Evolutionary conservation across 768 basidiomycete species (phyloP).

Genomic region (Mycena alexandri): DNA sequence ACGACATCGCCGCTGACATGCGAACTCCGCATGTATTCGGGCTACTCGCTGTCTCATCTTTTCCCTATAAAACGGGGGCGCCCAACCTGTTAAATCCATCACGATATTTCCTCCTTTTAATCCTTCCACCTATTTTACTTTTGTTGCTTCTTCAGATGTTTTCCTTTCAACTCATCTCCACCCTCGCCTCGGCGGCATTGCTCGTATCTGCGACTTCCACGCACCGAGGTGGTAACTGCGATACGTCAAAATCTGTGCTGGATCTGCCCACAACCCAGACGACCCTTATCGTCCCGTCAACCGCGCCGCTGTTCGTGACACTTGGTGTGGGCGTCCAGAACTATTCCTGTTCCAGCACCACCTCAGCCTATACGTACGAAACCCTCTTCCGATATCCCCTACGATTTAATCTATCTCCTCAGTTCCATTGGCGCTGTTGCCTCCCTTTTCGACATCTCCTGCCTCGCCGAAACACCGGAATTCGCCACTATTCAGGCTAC

Average conservation of each 20-base stretch:
- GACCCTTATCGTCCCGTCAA: constrained; percentile 50
- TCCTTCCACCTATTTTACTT: not conserved
- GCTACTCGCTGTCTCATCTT: too few relatives aligned
- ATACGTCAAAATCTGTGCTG: not conserved
- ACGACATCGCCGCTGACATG: too few relatives aligned
- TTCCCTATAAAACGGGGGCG: not conserved
- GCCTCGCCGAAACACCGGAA: constrained; percentile 48
- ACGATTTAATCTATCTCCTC: too few relatives aligned
- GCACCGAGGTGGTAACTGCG: not conserved
- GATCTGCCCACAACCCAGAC: constrained; percentile 41
- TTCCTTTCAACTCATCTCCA: constrained; percentile 38
- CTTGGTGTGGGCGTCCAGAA: constrained; percentile 57
- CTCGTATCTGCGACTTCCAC: constrained; percentile 29
- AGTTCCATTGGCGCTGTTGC: constrained; percentile 64
- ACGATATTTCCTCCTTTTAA: constrained; percentile 5
- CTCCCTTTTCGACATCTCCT: constrained; percentile 68
- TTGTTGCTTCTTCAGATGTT: constrained; percentile 38
- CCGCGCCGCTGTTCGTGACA: not conserved
- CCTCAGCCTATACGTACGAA: constrained; percentile 51
- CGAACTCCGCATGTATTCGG: too few relatives aligned
- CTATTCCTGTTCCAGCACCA: constrained; percentile 51
- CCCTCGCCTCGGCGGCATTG: constrained; percentile 36
- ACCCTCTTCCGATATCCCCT: not conserved
- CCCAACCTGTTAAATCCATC: not conserved
- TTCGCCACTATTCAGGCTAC: constrained; percentile 24